Evolutionary conservation across 306 rosid genomes (phyloP).

Genomic region (Amphicarpaea edgeworthii): DNA sequence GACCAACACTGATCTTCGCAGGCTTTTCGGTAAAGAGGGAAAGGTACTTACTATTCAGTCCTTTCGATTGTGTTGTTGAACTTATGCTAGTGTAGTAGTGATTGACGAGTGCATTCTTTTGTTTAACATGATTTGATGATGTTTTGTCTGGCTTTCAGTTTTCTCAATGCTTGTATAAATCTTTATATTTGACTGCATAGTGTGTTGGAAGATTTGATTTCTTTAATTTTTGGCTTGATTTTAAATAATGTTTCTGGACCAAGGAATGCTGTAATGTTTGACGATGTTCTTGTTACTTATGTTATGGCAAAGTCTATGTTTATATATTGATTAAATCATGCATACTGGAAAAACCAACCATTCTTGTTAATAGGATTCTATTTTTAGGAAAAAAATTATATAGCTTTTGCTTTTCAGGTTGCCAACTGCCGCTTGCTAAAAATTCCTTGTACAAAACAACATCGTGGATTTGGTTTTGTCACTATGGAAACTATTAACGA

Average conservation of each 20-base stretch:
- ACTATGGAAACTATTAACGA: constrained; percentile 61
- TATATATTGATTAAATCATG: neutral
- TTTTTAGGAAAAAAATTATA: neutral
- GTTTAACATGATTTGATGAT: neutral
- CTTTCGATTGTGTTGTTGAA: neutral
- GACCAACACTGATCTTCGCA: constrained; percentile 51
- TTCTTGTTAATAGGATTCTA: neutral
- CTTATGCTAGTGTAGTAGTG: neutral
- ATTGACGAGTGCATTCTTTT: neutral
- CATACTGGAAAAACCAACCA: neutral
- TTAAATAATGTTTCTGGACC: neutral
- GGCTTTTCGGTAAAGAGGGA: constrained; percentile 54
- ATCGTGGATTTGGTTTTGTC: constrained; percentile 64
- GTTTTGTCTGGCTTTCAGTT: neutral
- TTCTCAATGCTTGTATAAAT: neutral
- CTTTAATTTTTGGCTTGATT: neutral
- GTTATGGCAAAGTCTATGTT: neutral
- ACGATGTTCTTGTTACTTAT: neutral
- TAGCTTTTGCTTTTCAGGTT: constrained; percentile 54
- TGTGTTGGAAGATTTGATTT: neutral
- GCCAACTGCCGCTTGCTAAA: constrained; percentile 54
- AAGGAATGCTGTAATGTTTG: neutral
- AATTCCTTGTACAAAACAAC: constrained; percentile 54
- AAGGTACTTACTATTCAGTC: constrained; percentile 51
- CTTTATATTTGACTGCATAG: neutral